A percentile compares a stretch with the other conserved stretches of the same genome.
Conservation (phyloP, 768 basidiomycete species). For the Agrocybe praecox region DNA sequence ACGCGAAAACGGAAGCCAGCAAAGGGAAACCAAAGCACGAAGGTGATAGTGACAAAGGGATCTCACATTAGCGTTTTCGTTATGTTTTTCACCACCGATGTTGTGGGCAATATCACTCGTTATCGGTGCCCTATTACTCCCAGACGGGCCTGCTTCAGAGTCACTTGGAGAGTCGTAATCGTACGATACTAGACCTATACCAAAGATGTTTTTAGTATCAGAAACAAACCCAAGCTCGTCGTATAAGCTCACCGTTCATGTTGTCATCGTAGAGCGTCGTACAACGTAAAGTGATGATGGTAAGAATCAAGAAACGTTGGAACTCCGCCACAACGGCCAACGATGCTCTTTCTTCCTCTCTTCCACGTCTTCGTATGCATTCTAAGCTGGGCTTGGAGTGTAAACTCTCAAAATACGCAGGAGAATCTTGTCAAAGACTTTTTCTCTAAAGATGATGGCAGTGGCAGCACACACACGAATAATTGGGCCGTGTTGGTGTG, state of each 20-base stretch:
- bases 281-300: conserved; percentile 11
- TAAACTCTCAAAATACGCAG: conserved; percentile 27
- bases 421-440: conserved; percentile 46
- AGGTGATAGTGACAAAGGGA: conserved; percentile 36
- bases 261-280: conserved; percentile 8
- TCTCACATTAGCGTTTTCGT: conserved; percentile 60
- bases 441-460: conserved; percentile 39
- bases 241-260: conserved; percentile 24
- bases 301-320: conserved; percentile 19
- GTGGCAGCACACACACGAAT: conserved; percentile 75
- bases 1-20: conserved; percentile 59
- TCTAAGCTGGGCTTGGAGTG: conserved; percentile 33
- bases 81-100: neutral
- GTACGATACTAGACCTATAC: conserved; percentile 61
- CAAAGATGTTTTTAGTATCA: neutral
- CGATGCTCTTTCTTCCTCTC: conserved; percentile 32
- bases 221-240: neutral
- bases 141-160: conserved; percentile 40
- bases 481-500: conserved; percentile 99
- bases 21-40: conserved; percentile 60
- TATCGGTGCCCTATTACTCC: conserved; percentile 13
- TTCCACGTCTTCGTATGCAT: conserved; percentile 35
- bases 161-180: conserved; percentile 67
- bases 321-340: conserved; percentile 12
- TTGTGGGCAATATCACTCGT: neutral